Conservation (phyloP, 768 basidiomycete genomes). For the Multifurca ochricompacta region DNA sequence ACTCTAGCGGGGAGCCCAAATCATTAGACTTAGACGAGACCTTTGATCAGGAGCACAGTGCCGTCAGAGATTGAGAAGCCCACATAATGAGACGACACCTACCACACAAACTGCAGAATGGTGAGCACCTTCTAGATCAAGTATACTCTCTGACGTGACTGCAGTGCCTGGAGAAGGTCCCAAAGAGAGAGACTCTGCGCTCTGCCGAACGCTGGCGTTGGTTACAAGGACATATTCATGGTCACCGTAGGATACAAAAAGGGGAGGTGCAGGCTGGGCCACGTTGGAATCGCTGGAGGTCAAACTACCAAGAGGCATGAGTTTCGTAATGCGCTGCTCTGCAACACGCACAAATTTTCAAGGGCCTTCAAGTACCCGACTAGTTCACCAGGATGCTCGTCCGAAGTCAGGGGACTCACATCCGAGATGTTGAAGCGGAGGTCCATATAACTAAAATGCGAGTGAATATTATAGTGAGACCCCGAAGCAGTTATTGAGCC, state of each 20-base stretch:
- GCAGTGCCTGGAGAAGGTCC: slow-evolving; percentile 7
- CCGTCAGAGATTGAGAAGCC: slow-evolving; percentile 3
- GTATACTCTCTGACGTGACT: slow-evolving; percentile 38
- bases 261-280: slow-evolving; percentile 41
- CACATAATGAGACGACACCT: slow-evolving; percentile 15
- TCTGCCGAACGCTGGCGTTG: slow-evolving; percentile 42
- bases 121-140: slow-evolving; percentile 49
- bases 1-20: slow-evolving; percentile 31
- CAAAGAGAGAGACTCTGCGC: slow-evolving; percentile 25
- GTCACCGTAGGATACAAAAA: slow-evolving; percentile 32
- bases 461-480: neutral
- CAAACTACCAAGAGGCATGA: slow-evolving; percentile 29
- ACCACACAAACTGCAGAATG: slow-evolving; percentile 50
- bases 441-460: slow-evolving; percentile 33
- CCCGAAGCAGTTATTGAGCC: neutral
- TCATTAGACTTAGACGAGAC: slow-evolving; percentile 39
- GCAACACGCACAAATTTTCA: slow-evolving; percentile 35
- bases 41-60: slow-evolving; percentile 28
- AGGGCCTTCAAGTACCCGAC: slow-evolving; percentile 35
- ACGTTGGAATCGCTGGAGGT: slow-evolving; percentile 24
- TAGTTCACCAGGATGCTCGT: slow-evolving; percentile 36
- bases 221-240: slow-evolving; percentile 40
- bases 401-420: slow-evolving; percentile 24
- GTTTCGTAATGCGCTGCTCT: slow-evolving; percentile 1
- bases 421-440: slow-evolving; percentile 41